Percentiles rank a stretch among this genome's conserved stretches.
phyloP scores from a whole-genome alignment of 345 rosid species.

The Hirschfeldia incana region DNA sequence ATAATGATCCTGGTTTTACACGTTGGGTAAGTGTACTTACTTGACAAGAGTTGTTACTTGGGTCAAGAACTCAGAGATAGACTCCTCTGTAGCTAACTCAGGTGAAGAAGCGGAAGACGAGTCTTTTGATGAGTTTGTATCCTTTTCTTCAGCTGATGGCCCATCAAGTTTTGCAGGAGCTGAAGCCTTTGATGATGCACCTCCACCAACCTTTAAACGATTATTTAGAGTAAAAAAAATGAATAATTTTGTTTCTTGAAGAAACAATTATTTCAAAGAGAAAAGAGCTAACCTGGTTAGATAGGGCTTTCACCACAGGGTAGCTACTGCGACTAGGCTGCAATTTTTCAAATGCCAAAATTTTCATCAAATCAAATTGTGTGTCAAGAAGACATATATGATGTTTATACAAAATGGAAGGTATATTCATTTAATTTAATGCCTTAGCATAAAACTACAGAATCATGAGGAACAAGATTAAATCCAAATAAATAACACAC shows the following conservation, averaged over 20 bases:
- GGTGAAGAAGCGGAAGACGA: conserved; percentile 39
- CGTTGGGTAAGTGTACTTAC: conserved; percentile 40
- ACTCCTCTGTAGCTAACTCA: conserved; percentile 56
- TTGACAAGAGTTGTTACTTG: conserved; percentile 86
- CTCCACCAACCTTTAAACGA: conserved; percentile 52
- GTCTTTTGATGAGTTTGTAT: conserved; percentile 38
- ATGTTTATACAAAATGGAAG: background rate
- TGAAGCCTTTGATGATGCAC: conserved; percentile 59
- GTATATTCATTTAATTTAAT: no score
- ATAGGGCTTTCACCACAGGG: conserved; percentile 58
- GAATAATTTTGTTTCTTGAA: conserved; percentile 26
- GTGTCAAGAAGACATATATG: no score
- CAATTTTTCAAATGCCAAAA: conserved; percentile 36
- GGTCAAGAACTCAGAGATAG: conserved; percentile 68
- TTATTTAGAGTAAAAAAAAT: conserved; percentile 11
- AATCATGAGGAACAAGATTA: no score
- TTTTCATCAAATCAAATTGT: background rate
- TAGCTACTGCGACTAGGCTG: conserved; percentile 44
- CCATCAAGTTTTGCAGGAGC: conserved; percentile 48
- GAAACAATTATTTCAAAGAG: conserved; percentile 39
- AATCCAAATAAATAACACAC: no score
- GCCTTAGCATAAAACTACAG: no score
- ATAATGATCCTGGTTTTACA: background rate
- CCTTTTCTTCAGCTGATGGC: conserved; percentile 45
- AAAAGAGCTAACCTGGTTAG: conserved; percentile 61